phyloP scores from a whole-genome alignment of 169 alveolate species.

The Eimeria nieschulzi region DNA sequence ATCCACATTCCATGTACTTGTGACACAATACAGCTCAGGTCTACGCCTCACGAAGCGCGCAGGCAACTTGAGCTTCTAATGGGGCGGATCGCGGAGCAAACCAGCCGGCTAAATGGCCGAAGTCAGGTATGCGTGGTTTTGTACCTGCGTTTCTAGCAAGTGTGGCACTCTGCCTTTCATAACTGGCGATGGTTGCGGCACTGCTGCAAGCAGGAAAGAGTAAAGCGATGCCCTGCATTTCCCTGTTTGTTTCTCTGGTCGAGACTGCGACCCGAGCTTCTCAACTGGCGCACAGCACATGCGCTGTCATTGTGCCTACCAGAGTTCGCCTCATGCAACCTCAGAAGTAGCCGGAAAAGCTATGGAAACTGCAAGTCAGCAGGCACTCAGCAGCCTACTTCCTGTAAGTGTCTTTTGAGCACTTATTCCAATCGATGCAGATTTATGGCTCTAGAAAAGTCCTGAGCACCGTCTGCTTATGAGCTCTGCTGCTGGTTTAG shows the following conservation, averaged over 20 bases:
- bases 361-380: not conserved
- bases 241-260: too few relatives aligned
- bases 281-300: too few relatives aligned
- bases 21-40: not conserved
- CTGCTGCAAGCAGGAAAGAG: too few relatives aligned
- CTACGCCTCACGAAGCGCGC: slow-evolving; percentile 26
- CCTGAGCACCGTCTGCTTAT: not conserved
- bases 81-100: not conserved
- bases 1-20: not conserved
- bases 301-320: too few relatives aligned
- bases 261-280: too few relatives aligned
- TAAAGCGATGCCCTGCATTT: too few relatives aligned
- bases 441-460: not conserved
- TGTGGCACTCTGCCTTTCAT: too few relatives aligned
- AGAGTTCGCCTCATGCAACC: too few relatives aligned
- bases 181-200: too few relatives aligned
- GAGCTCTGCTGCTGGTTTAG: not conserved
- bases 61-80: slow-evolving; percentile 5
- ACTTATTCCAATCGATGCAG: not conserved
- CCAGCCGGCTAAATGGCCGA: not conserved
- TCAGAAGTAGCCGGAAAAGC: not conserved
- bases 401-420: slow-evolving; percentile 6
- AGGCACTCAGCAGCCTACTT: not conserved
- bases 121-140: too few relatives aligned
- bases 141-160: too few relatives aligned